Base-by-base conservation (phyloP, 495 filamentous ascomycete genomes). In the Ramalina intermedia region DNA sequence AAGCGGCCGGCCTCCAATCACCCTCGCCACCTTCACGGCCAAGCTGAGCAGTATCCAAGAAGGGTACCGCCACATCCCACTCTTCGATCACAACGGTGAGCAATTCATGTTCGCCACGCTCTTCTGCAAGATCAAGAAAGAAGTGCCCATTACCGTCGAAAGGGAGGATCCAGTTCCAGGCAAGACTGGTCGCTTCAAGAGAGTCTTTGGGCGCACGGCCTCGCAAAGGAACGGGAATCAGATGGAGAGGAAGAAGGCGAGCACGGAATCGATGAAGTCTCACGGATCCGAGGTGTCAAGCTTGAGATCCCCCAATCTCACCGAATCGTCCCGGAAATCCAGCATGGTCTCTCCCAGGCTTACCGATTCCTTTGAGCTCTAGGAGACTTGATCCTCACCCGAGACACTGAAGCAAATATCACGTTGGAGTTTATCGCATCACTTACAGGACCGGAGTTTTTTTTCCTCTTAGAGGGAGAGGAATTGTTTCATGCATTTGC, bases 41-140 rank as follows among this genome's bases (percentile, higher is more conserved):
- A 96, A 96, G 66, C 78, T 98, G 39, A 82, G 69, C 67, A 87
- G 79, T 52, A 72, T 98, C 23, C 86, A 89, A 56, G 80, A 94
- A 63, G 91, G 91, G n/a, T 98, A 93, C 58, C 90, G 90, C 43
- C 93, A 94, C 55, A 73, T 98, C 37, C 91, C 90, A n/a, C 72
- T 98, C n/a, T 81, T 81, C 57, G 85, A 95, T 63, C 71, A 74
- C 40, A 83, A 85, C 49, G 91, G 90, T 46, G 87, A 96, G 48
- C 85, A 85, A 52, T 96, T 87, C 61, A 70, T 94, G 20, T 93
- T 93, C 63, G 94, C 91, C n/a, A 93, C 85, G 1, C 67, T 98
- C 33, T 94, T 98, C 66, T 91, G 87, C 63, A 78, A 76, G 50
- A 84, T 96, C 63, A 76, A 78, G 48, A 87, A 81, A 54, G 69